A percentile compares a stretch with the other conserved stretches of the same genome.
These are phyloP conservation scores for Tilletia caries DNA, from an alignment of 1,284 basidiomycete species.

Conservation along the genomic window DNA sequence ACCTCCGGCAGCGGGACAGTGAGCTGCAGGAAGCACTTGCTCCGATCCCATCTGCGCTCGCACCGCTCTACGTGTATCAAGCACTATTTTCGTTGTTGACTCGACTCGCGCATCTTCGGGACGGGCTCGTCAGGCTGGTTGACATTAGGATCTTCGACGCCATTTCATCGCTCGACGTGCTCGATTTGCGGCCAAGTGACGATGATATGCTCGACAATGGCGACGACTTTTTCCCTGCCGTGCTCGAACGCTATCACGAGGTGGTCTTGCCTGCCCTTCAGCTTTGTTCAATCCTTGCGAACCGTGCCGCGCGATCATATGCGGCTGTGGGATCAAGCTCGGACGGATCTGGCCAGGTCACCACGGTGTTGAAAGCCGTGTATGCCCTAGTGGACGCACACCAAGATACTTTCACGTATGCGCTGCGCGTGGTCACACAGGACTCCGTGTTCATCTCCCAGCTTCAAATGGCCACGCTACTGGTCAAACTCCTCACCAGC, in stretches of 20 bases:
- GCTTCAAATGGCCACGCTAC: slow-evolving; percentile 71
- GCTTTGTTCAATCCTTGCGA: slow-evolving; percentile 60
- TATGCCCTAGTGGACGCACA: slow-evolving; percentile 73
- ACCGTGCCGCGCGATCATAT: slow-evolving; percentile 57
- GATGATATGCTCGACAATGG: slow-evolving; percentile 40
- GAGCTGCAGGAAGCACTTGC: slow-evolving; percentile 76
- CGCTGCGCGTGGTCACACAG: slow-evolving; percentile 70
- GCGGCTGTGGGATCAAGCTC: slow-evolving; percentile 66
- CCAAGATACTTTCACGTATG: slow-evolving; percentile 71
- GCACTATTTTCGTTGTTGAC: slow-evolving; percentile 84
- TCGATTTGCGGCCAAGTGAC: slow-evolving; percentile 4
- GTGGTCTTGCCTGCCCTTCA: slow-evolving; percentile 80
- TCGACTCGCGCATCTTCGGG: slow-evolving; percentile 73
- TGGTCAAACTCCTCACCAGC: slow-evolving; percentile 68
- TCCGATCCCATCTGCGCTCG: slow-evolving; percentile 88
- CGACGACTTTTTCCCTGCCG: slow-evolving; percentile 79
- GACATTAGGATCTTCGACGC: slow-evolving; percentile 74
- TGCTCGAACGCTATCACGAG: slow-evolving; percentile 74
- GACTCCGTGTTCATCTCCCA: slow-evolving; percentile 64
- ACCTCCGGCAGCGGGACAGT: slow-evolving; percentile 76
- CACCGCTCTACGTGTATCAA: slow-evolving; percentile 90
- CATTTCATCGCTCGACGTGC: slow-evolving; percentile 59
- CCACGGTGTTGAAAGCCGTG: slow-evolving; percentile 20
- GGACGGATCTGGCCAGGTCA: slow-evolving; percentile 60
- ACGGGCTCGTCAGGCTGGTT: slow-evolving; percentile 79